phyloP scores from a whole-genome alignment of 208 protist genomes.

The Blechomonas ayalai region DNA sequence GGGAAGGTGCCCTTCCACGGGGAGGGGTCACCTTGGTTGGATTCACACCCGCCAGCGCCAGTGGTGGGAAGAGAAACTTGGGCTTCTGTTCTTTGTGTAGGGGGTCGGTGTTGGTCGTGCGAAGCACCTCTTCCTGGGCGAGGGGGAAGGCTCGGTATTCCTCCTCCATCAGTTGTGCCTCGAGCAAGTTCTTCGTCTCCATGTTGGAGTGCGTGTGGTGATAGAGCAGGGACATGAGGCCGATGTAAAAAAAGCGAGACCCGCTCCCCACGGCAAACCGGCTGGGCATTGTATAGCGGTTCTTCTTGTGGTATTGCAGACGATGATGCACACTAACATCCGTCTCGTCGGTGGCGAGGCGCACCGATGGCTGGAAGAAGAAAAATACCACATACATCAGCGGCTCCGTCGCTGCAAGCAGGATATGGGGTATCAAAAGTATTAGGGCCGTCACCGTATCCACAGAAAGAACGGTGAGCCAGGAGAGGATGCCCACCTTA shows the following conservation, averaged over 20 bases:
- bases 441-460: conserved; percentile 34
- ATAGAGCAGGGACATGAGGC: conserved; percentile 43
- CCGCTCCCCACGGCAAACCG: conserved; percentile 35
- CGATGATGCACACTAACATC: conserved; percentile 48
- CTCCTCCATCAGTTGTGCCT: conserved; percentile 58
- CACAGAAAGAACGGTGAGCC: conserved; percentile 50
- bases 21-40: too few relatives aligned
- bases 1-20: too few relatives aligned
- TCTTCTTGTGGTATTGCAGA: conserved; percentile 44
- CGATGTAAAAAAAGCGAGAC: conserved; percentile 55
- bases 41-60: too few relatives aligned
- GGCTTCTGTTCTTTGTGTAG: too few relatives aligned
- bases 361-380: conserved; percentile 33
- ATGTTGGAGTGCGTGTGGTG: conserved; percentile 42
- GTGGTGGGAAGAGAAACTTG: too few relatives aligned
- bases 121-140: conserved; percentile 13
- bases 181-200: conserved; percentile 26
- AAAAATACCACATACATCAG: conserved; percentile 56
- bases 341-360: conserved; percentile 13
- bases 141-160: conserved; percentile 69
- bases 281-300: conserved; percentile 20
- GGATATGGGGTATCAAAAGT: conserved; percentile 44
- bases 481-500: conserved; percentile 38
- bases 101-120: conserved; percentile 1
- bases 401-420: conserved; percentile 55